These are phyloP conservation scores for Dioscorea alata DNA, from an alignment of 106 monocot genomes.

Conservation along the genomic window DNA sequence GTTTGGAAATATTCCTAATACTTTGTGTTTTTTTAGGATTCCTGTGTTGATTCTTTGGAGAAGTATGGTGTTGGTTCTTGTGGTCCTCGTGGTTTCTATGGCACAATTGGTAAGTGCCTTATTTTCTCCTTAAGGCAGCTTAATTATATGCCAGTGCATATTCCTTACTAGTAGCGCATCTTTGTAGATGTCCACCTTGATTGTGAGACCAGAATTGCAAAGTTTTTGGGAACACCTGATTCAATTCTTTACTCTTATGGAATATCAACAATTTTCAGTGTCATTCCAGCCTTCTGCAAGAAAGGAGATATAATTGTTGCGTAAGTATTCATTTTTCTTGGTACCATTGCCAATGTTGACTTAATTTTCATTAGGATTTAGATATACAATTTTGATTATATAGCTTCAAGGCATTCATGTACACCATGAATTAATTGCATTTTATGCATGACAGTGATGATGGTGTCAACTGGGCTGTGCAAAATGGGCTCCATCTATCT, in stretches of 20 bases:
- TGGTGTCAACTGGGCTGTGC: conserved; percentile 93
- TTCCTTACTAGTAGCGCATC: conserved; percentile 3
- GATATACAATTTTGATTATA: not conserved
- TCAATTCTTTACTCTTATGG: conserved; percentile 96
- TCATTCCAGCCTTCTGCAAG: conserved; percentile 97
- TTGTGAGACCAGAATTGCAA: conserved; percentile 88
- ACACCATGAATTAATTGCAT: not conserved
- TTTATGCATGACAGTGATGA: conserved; percentile 62
- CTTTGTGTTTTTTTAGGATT: conserved; percentile 42
- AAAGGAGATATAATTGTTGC: conserved; percentile 98
- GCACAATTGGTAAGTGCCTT: conserved; percentile 69
- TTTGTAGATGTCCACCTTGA: conserved; percentile 93
- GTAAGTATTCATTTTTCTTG: conserved; percentile 42
- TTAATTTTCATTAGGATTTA: not conserved
- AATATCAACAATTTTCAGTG: conserved; percentile 99
- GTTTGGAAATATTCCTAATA: not conserved
- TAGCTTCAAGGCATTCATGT: too few species aligned
- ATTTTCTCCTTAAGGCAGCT: not conserved
- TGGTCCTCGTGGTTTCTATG: conserved; percentile 95
- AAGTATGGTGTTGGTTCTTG: conserved; percentile 99
- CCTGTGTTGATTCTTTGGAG: conserved; percentile 79
- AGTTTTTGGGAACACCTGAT: conserved; percentile 93
- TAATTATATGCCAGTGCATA: not conserved
- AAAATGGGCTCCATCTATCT: conserved; percentile 92
- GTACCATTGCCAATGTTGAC: too few species aligned